Evolutionary conservation across 768 basidiomycete genomes (phyloP), one percentile per base, ranked within the genome.

Genomic region (Mycena haematopus): DNA sequence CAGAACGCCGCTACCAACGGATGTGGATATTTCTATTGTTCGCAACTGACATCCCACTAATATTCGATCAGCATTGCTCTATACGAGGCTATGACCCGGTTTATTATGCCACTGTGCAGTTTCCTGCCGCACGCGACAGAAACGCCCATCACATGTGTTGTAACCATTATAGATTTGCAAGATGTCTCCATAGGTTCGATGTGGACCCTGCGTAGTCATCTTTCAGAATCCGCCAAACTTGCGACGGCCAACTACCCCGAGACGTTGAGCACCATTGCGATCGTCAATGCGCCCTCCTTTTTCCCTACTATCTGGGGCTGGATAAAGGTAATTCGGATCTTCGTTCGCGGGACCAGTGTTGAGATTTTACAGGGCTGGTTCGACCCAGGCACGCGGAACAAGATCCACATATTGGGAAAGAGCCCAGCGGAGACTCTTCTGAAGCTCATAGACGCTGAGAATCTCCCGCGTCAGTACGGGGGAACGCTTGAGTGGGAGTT

Each of bases 181-280:
- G 76, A 78, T 45, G 82, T 87, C 60, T 84, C 89, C 8, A 75
- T 94, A 6, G 72, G 78, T 33, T 77, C 84, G 0, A 84, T 93
- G 77, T 94, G 91, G 89, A 75, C 79, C 40, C 81, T 93, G 24
- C 84, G 91, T 24, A 75, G 71, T 47, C 91, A 92, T 71, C 83
- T 94, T 19, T 88, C 91, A 65, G 87, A 93, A 69, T 90, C 92
- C 0, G 87, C 88, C 7, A 77, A 77, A 21, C 80, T 94, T 44
- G 90, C 90, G 0, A 91, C 89, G 0, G 90, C 89, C 9, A 88
- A 92, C 68, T 93, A 93, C 71, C 91, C 92, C 1, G 92, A 94
- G 73, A 92, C 91, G 0, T 77, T 93, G 44, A 77, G 82, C 67
- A 80, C 82, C 36, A 84, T 89, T 67, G 87, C 81, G 13, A 75